These are phyloP conservation scores for Dothideomycetes sp. DNA, from an alignment of 2,329 filamentous ascomycete species.

Conservation along the genomic window DNA sequence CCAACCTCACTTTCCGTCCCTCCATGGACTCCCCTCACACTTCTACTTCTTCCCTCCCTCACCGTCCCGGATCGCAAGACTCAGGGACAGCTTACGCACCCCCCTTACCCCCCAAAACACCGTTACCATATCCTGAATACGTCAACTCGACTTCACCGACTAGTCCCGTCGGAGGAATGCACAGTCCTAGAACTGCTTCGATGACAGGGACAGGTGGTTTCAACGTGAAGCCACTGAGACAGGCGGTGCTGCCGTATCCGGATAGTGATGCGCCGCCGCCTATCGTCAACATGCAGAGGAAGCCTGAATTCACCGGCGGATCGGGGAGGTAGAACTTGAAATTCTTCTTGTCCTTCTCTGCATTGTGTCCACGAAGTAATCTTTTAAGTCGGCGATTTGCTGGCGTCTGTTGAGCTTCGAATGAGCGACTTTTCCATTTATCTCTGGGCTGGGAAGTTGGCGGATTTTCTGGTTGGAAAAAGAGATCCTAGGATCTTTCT, in stretches of 20 bases:
- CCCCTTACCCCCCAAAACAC: conserved; percentile 60
- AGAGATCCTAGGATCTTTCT: too few species aligned
- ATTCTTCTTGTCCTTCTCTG: too few species aligned
- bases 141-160: conserved; percentile 16
- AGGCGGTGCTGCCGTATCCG: conserved; percentile 63
- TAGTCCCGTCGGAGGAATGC: conserved; percentile 25
- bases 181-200: conserved; percentile 20
- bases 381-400: too few species aligned
- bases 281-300: conserved; percentile 73
- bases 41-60: conserved; percentile 14
- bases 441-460: not conserved
- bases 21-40: conserved; percentile 14
- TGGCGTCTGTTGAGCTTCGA: not conserved
- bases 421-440: not conserved
- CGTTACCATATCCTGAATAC: conserved; percentile 18
- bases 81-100: conserved; percentile 40
- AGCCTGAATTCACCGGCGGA: conserved; percentile 53
- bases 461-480: too few species aligned
- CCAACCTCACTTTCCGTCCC: conserved; percentile 11
- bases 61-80: conserved; percentile 28
- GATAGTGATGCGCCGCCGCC: conserved; percentile 73
- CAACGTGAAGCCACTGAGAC: conserved; percentile 4
- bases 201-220: conserved; percentile 4
- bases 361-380: too few species aligned
- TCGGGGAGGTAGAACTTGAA: too few species aligned